Percentiles rank a stretch among this genome's conserved stretches.
Evolutionary conservation across 495 filamentous ascomycete genomes (phyloP).

Genomic region (Neurospora terricola): DNA sequence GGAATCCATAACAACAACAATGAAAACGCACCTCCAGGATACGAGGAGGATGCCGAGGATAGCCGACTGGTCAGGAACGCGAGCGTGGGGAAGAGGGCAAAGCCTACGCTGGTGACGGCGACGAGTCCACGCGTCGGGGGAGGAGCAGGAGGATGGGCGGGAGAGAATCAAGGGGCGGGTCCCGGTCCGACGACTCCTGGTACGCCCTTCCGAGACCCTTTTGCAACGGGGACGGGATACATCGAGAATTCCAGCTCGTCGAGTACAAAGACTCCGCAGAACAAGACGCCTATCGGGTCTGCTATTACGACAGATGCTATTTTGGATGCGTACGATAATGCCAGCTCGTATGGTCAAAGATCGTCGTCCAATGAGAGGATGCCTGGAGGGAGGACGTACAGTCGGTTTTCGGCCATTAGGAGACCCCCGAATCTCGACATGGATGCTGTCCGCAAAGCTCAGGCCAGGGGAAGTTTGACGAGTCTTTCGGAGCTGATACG

Average conservation of each 20-base stretch:
- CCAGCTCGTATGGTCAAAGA: neutral
- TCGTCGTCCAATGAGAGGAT: neutral
- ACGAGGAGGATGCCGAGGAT: conserved; percentile 48
- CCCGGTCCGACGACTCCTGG: conserved; percentile 18
- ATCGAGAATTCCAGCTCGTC: conserved; percentile 35
- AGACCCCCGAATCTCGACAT: conserved; percentile 71
- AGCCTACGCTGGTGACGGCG: conserved; percentile 61
- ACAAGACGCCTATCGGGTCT: conserved; percentile 7
- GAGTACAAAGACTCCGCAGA: conserved; percentile 14
- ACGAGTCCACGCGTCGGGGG: conserved; percentile 10
- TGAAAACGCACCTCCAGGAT: conserved; percentile 32
- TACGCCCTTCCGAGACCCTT: conserved; percentile 20
- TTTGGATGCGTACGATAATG: conserved; percentile 26
- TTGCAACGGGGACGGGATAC: conserved; percentile 27
- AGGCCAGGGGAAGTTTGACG: conserved; percentile 76
- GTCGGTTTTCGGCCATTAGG: conserved; percentile 41
- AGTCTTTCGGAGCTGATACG: conserved; percentile 85
- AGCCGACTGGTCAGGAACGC: conserved; percentile 63
- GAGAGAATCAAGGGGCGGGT: conserved; percentile 17
- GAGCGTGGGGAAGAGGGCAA: conserved; percentile 64
- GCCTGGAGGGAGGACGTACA: conserved; percentile 20
- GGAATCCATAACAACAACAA: conserved; percentile 6
- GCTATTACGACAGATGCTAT: conserved; percentile 29
- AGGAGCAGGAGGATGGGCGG: conserved; percentile 15
- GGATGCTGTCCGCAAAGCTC: conserved; percentile 65